Percentiles rank a stretch among this genome's conserved stretches.
These are phyloP conservation scores for Penicillium pancosmium DNA, from an alignment of 495 filamentous ascomycete genomes.

Conservation along the genomic window DNA sequence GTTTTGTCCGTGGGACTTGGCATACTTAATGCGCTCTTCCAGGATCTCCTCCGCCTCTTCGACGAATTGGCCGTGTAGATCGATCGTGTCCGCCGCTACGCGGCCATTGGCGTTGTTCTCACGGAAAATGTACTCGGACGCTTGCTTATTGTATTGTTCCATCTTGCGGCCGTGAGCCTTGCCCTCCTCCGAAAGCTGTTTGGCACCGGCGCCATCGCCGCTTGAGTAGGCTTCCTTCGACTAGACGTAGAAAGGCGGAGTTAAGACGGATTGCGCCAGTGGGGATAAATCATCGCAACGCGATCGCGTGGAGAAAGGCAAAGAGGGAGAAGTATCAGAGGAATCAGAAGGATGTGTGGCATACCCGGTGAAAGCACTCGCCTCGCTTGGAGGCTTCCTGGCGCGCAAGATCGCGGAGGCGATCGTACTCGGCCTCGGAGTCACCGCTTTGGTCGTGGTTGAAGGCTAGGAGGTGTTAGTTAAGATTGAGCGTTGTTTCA, in stretches of 20 bases:
- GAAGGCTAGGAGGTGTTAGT: constrained; percentile 66
- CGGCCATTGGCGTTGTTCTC: constrained; percentile 80
- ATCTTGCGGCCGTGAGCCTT: constrained; percentile 79
- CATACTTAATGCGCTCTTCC: constrained; percentile 77
- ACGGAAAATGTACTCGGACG: constrained; percentile 90
- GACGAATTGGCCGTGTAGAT: constrained; percentile 91
- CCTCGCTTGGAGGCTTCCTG: constrained; percentile 74
- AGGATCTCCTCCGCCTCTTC: constrained; percentile 92
- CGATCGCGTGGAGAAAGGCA: too few species aligned
- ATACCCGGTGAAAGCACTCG: constrained; percentile 72
- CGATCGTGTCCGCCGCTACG: constrained; percentile 79
- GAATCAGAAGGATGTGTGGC: background rate
- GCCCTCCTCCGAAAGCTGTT: constrained; percentile 79
- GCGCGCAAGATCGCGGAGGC: constrained; percentile 79
- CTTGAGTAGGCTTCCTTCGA: constrained; percentile 77
- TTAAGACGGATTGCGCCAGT: background rate
- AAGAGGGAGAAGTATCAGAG: too few species aligned
- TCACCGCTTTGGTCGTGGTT: constrained; percentile 68
- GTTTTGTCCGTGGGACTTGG: constrained; percentile 66
- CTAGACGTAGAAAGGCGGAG: constrained; percentile 34
- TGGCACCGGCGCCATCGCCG: constrained; percentile 78
- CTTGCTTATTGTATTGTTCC: constrained; percentile 83
- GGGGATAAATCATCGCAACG: background rate
- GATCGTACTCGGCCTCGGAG: constrained; percentile 88
- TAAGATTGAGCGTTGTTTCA: background rate